Evolutionary conservation across 2,329 filamentous ascomycete genomes (phyloP), one percentile per base, ranked within the genome.

Genomic region (Epichloe bromicola): DNA sequence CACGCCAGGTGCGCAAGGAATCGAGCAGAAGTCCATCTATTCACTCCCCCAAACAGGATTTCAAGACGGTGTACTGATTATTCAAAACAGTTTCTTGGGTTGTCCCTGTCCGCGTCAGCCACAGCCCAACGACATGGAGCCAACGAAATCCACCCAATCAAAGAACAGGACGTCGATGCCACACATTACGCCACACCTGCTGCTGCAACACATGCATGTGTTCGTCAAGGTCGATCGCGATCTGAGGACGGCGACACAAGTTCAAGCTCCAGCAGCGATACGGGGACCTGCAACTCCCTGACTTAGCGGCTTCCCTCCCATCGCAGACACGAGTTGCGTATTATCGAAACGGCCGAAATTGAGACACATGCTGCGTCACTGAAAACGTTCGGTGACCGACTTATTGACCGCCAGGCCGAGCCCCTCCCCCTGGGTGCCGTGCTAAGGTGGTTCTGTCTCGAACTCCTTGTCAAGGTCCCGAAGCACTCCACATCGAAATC

Each of bases 351-450:
- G 23, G 23, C 37, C 20, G 37, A 30, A 15, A 17, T 15, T 2
- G 17, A 44, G 5, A 33, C 41, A 50, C 11, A 50, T 50, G 41
- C 11, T 44, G 43, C 37, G 34, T 40, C 33, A 26, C 46, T 30
- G 19, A 37, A 3, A 30, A 40, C 12, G 15, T 15, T 46, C 17
- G 36, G 19, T 39, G 37, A 54, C 39, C 38, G 52, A 54, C 23
- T 34, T 34, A 30, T 42, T 54, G 46, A 42, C 46, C 49, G 34
- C 43, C 38, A 40, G 38, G 52, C 49, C 46, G 49, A 51, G 49
- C 52, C 52, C 52, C 47, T 50, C 43, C 46, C n/a, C 23, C 20
- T 34, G 48, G 48, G 48, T 34, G 41, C 17, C 48, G 48, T 39
- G 48, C 48, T 45, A 45, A 45, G 41, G 48, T 50, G 41, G 38